Conservation (phyloP, 768 basidiomycete species). For the Panaeolus papilionaceus region DNA sequence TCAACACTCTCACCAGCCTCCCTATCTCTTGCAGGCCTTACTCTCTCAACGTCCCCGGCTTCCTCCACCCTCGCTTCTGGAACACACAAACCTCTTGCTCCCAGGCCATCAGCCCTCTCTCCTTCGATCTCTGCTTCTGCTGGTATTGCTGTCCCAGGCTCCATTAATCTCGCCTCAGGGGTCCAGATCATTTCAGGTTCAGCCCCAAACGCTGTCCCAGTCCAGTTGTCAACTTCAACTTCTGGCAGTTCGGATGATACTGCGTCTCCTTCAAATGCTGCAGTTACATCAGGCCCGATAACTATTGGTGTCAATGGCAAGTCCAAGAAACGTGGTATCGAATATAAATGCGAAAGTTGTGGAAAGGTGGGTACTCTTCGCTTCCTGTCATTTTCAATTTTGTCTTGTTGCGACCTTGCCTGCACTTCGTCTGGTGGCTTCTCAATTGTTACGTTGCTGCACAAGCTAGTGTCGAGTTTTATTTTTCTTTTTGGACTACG, state of each 20-base stretch:
- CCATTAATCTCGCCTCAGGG: slow-evolving; percentile 13
- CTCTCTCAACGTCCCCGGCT: slow-evolving; percentile 48
- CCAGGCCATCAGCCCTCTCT: slow-evolving; percentile 17
- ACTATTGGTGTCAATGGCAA: slow-evolving; percentile 45
- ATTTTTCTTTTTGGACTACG: not conserved
- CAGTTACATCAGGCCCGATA: slow-evolving; percentile 37
- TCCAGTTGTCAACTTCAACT: slow-evolving; percentile 12
- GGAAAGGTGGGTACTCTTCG: slow-evolving; percentile 68
- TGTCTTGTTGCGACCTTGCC: not conserved
- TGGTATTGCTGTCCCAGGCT: slow-evolving; percentile 26
- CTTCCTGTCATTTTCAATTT: slow-evolving; percentile 18
- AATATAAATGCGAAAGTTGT: slow-evolving; percentile 94
- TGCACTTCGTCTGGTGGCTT: not conserved
- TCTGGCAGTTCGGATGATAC: slow-evolving; percentile 13
- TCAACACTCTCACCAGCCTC: slow-evolving; percentile 33
- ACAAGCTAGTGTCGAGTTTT: not conserved
- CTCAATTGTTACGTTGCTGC: not conserved
- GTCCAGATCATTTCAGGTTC: slow-evolving; percentile 21
- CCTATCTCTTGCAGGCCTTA: slow-evolving; percentile 51
- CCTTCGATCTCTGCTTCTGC: slow-evolving; percentile 25
- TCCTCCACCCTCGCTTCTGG: slow-evolving; percentile 26
- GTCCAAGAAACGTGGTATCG: slow-evolving; percentile 79
- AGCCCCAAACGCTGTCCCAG: slow-evolving; percentile 21
- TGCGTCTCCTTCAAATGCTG: not conserved
- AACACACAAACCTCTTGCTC: slow-evolving; percentile 22